Base-by-base conservation (phyloP, 2,329 filamentous ascomycete species). In the Bipolaris victoriae region DNA sequence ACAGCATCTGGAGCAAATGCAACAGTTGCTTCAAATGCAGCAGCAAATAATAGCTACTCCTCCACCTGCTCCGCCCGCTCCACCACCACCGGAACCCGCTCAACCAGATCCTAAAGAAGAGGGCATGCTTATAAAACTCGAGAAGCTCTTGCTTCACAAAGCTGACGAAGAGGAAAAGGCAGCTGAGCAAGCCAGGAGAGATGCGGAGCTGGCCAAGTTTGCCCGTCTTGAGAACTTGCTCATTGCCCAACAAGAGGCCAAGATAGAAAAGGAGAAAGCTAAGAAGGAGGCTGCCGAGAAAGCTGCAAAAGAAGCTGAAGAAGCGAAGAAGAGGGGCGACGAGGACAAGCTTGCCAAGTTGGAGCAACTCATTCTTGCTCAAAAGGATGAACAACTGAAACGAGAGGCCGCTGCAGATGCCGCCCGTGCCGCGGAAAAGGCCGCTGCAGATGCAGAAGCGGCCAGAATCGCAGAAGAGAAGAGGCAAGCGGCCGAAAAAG, bases 381-480 rank as follows among this genome's bases (percentile, higher is more conserved):
- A 78, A 31, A 76, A 79, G 52, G 77, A 80, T 26, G 72, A 77
- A 41, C 75, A 76, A 47, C 58, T 76, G 31, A 75, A 73, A 45
- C 65, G 73, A 7, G 75, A 79, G 56, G 69, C 67, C 18, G 76
- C 72, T 1, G 52, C 64, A 9, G 74, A 73, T 0, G 71, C 73
- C 11, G 57, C 66, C 55, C 61, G 68, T 53, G 64, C 70, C 64
- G 69, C 73, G 6, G 77, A 77, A 45, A 83, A 83, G 67, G 84
- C 79, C 52, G 79, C 79, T 15, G 77, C 79, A 36, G 80, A 82
- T 41, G 73, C 77, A 11, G 76, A 81, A 48, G 81, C 81, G n/a
- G 78, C 78, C 37, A 83, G 84, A 69, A 82, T 80, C 58, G 79
- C 80, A 20, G 78, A 79, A 37, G 80, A 82, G 29, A 80, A 73